phyloP scores from a whole-genome alignment of 139 green algal species.

The Volvox reticuliferus region DNA sequence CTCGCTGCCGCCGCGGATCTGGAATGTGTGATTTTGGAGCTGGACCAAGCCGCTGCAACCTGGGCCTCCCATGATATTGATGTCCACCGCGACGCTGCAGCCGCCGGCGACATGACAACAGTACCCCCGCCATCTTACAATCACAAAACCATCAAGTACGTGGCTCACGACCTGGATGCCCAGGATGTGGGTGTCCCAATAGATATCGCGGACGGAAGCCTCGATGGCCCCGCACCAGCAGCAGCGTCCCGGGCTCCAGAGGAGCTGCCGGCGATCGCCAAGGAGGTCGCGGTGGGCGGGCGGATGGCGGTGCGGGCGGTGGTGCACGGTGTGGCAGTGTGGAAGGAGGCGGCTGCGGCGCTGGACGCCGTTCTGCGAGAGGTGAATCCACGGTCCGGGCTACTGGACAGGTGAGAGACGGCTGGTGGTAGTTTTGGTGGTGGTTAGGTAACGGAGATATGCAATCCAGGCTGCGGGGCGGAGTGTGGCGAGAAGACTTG shows the following conservation, averaged over 20 bases:
- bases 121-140: too few species aligned
- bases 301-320: not conserved
- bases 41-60: not conserved
- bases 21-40: not conserved
- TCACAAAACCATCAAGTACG: too few species aligned
- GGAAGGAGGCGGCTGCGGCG: not conserved
- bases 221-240: too few species aligned
- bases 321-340: not conserved
- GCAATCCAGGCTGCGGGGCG: too few species aligned
- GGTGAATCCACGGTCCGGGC: not conserved
- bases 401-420: not conserved
- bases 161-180: too few species aligned
- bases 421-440: not conserved
- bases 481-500: too few species aligned
- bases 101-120: not conserved
- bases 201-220: too few species aligned
- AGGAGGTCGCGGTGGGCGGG: not conserved
- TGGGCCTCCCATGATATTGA: too few species aligned
- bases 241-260: not conserved
- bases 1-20: not conserved
- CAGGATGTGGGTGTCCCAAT: too few species aligned
- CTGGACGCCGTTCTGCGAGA: not conserved
- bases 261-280: not conserved
- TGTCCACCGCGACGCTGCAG: not conserved
- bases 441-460: too few species aligned